Percentiles rank a stretch among this genome's conserved stretches.
phyloP scores from a whole-genome alignment of 1,284 basidiomycete species.

The Sphagnurus paluster region DNA sequence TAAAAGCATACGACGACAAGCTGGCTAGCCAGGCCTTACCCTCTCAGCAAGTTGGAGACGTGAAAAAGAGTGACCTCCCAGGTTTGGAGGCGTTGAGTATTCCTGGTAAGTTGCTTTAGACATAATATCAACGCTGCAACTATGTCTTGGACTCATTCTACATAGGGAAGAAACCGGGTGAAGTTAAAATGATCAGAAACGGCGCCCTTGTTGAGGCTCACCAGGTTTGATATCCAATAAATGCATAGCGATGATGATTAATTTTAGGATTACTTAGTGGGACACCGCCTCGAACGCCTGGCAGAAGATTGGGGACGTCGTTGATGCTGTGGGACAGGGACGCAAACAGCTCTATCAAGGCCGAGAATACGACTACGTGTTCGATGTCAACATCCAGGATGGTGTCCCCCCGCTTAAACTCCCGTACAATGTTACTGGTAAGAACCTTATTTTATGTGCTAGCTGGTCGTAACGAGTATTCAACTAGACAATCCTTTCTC shows the following conservation, averaged over 20 bases:
- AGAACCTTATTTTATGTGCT: slow-evolving; percentile 22
- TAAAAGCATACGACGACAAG: slow-evolving; percentile 72
- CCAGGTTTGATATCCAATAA: slow-evolving; percentile 51
- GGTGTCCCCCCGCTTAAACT: slow-evolving; percentile 92
- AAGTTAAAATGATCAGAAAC: slow-evolving; percentile 89
- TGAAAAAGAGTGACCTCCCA: slow-evolving; percentile 87
- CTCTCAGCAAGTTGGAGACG: slow-evolving; percentile 85
- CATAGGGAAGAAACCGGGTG: slow-evolving; percentile 89
- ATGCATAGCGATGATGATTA: slow-evolving; percentile 3
- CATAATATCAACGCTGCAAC: slow-evolving; percentile 15
- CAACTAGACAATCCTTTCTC: slow-evolving; percentile 85
- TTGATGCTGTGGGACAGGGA: slow-evolving; percentile 87
- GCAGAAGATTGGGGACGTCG: slow-evolving; percentile 95
- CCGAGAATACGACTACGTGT: slow-evolving; percentile 97
- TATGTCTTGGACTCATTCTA: no score
- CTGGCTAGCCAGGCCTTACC: slow-evolving; percentile 73
- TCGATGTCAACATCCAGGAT: slow-evolving; percentile 96
- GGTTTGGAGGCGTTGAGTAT: slow-evolving; percentile 77
- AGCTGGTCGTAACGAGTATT: slow-evolving; percentile 1
- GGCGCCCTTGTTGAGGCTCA: slow-evolving; percentile 83
- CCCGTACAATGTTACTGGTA: slow-evolving; percentile 89
- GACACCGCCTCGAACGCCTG: slow-evolving; percentile 67
- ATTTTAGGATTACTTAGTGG: slow-evolving; percentile 59
- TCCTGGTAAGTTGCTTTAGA: slow-evolving; percentile 54
- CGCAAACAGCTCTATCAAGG: slow-evolving; percentile 90